phyloP scores from a whole-genome alignment of 371 early-diverging fungal genomes.

The Gilbertella persicaria region DNA sequence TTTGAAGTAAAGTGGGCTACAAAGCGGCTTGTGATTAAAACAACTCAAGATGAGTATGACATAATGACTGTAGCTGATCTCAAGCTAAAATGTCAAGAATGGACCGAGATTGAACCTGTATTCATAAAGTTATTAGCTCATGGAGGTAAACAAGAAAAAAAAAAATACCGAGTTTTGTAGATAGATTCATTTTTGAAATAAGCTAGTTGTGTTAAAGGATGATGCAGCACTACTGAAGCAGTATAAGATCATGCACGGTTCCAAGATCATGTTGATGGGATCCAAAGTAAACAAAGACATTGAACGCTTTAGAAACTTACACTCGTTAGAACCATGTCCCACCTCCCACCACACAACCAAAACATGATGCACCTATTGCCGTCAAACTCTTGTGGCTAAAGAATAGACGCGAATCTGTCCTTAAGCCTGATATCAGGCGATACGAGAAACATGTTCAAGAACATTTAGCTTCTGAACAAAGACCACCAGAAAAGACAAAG shows the following conservation, averaged over 20 bases:
- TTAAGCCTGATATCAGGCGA: slow-evolving; percentile 14
- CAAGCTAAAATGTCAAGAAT: slow-evolving; percentile 12
- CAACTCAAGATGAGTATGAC: slow-evolving; percentile 10
- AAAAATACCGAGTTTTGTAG: not conserved
- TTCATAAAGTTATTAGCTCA: slow-evolving; percentile 15
- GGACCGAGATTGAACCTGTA: slow-evolving; percentile 11
- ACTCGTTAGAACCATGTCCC: not conserved
- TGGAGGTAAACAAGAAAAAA: slow-evolving; percentile 11
- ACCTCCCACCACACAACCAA: slow-evolving; percentile 2
- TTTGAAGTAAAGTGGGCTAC: slow-evolving; percentile 21
- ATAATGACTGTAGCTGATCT: slow-evolving; percentile 10
- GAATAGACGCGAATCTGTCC: slow-evolving; percentile 12
- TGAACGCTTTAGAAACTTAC: not conserved
- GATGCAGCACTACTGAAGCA: slow-evolving; percentile 10
- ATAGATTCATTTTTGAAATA: not conserved
- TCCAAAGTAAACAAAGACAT: slow-evolving; percentile 8
- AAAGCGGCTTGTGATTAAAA: slow-evolving; percentile 6
- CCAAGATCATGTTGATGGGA: slow-evolving; percentile 22
- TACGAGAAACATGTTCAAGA: slow-evolving; percentile 15
- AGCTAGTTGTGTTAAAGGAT: slow-evolving; percentile 15
- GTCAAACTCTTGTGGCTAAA: slow-evolving; percentile 7
- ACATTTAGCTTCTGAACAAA: not conserved
- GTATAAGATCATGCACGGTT: slow-evolving; percentile 14
- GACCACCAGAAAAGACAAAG: slow-evolving; percentile 4
- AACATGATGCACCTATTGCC: slow-evolving; percentile 13